Percentiles rank a stretch among this genome's conserved stretches.
Evolutionary conservation across 441 rosid species (phyloP).

Genomic region (Populus tomentosa): DNA sequence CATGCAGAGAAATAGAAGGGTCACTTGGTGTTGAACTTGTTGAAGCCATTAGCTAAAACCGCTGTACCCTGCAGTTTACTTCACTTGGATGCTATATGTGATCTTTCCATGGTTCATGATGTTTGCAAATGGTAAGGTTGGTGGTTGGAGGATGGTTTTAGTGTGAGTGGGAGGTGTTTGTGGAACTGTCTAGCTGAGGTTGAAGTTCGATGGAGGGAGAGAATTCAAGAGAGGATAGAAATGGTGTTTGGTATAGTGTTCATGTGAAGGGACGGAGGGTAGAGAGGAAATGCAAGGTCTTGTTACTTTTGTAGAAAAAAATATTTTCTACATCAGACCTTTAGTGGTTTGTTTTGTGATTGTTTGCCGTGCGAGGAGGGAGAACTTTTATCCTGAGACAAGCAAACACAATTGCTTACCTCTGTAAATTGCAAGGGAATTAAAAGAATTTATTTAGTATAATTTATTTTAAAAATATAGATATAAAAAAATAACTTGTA

Average conservation of each 20-base stretch:
- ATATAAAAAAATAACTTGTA: no score
- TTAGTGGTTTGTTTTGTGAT: background rate
- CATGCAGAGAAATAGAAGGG: constrained; percentile 40
- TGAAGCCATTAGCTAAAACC: constrained; percentile 35
- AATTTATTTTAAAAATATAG: no score
- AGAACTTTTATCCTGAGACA: background rate
- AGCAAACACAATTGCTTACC: background rate
- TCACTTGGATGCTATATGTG: background rate
- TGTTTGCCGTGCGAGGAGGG: background rate
- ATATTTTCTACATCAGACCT: background rate
- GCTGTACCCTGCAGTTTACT: background rate
- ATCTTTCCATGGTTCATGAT: background rate
- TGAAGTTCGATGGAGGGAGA: constrained; percentile 3
- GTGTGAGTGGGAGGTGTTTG: constrained; percentile 6
- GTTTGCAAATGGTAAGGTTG: background rate
- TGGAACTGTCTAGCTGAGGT: constrained; percentile 13
- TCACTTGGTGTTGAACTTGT: constrained; percentile 37
- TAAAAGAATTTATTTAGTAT: no score
- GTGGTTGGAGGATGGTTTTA: background rate
- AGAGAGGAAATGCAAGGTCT: background rate
- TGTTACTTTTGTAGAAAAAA: background rate
- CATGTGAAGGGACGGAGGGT: background rate
- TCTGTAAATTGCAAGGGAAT: no score
- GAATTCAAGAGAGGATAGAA: background rate
- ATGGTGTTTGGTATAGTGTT: background rate